Percentiles rank a stretch among this genome's conserved stretches.
These are phyloP conservation scores for Neurospora terricola DNA, from an alignment of 495 filamentous ascomycete species.

Conservation along the genomic window DNA sequence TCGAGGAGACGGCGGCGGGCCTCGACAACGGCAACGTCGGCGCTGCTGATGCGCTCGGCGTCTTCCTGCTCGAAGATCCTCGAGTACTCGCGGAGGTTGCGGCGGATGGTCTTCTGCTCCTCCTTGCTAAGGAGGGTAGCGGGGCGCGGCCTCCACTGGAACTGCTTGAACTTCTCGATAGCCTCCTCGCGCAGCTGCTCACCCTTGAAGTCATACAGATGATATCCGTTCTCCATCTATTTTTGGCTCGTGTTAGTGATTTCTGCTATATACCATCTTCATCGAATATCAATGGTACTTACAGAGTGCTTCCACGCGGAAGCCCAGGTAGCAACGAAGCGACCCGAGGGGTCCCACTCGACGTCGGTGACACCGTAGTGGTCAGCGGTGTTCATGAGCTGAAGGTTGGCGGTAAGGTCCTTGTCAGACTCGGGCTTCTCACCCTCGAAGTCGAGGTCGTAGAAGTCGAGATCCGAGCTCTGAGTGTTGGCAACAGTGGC, in stretches of 20 bases:
- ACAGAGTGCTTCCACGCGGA: constrained; percentile 92
- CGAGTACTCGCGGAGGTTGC: constrained; percentile 95
- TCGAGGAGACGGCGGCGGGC: constrained; percentile 69
- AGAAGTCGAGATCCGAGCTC: constrained; percentile 94
- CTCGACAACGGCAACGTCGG: constrained; percentile 89
- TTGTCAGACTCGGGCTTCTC: constrained; percentile 88
- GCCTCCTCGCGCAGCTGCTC: constrained; percentile 81
- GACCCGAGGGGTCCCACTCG: constrained; percentile 94
- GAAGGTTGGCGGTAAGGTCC: constrained; percentile 87
- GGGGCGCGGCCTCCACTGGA: constrained; percentile 86
- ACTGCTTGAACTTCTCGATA: constrained; percentile 96
- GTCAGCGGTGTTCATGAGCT: constrained; percentile 83
- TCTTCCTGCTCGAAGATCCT: constrained; percentile 93
- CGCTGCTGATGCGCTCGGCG: constrained; percentile 78
- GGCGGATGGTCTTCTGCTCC: constrained; percentile 94
- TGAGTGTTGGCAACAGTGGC: constrained; percentile 86
- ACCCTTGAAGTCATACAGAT: constrained; percentile 93
- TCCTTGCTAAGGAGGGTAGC: constrained; percentile 80
- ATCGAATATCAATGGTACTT: constrained; percentile 28
- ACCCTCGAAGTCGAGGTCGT: constrained; percentile 93
- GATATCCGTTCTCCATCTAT: constrained; percentile 98
- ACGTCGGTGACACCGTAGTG: constrained; percentile 97
- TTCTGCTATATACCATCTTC: background rate
- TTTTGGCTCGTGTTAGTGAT: constrained; percentile 26
- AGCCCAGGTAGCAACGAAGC: constrained; percentile 85